These are phyloP conservation scores for Durusdinium trenchii DNA, from an alignment of 73 alveolate genomes.

Conservation along the genomic window DNA sequence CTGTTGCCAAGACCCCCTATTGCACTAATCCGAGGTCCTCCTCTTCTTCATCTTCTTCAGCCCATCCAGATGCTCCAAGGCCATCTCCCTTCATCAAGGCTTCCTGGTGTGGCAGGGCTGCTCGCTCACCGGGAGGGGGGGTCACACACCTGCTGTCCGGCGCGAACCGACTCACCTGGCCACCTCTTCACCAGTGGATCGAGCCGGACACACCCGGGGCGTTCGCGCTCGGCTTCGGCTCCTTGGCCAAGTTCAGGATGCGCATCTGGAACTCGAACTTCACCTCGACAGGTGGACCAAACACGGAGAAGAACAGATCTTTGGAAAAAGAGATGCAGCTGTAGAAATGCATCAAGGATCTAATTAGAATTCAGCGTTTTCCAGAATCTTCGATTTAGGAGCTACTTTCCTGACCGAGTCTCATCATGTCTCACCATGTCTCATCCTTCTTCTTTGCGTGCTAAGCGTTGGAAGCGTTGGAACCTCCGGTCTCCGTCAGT, in stretches of 20 bases:
- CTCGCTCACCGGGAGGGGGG: neutral
- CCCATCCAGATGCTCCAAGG: conserved; percentile 87
- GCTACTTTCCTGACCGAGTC: no score
- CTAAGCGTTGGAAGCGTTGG: no score
- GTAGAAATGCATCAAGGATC: no score
- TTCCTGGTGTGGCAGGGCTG: neutral
- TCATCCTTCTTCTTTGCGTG: no score
- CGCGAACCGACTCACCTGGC: neutral
- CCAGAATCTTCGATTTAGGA: no score
- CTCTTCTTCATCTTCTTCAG: conserved; percentile 70
- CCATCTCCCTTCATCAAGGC: conserved; percentile 93
- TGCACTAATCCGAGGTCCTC: conserved; percentile 1
- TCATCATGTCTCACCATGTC: no score
- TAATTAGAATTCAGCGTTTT: no score
- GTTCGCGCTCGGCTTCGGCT: neutral
- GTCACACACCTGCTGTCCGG: neutral
- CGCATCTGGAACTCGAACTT: conserved; percentile 95
- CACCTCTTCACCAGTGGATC: neutral
- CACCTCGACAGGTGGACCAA: conserved; percentile 44
- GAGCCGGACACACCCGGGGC: neutral
- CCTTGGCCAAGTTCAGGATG: conserved; percentile 83
- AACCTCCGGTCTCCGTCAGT: no score
- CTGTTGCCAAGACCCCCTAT: neutral
- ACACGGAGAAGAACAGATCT: neutral
- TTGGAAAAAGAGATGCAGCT: neutral